phyloP scores from a whole-genome alignment of 1,284 basidiomycete species.

The Ustilago loliicola region DNA sequence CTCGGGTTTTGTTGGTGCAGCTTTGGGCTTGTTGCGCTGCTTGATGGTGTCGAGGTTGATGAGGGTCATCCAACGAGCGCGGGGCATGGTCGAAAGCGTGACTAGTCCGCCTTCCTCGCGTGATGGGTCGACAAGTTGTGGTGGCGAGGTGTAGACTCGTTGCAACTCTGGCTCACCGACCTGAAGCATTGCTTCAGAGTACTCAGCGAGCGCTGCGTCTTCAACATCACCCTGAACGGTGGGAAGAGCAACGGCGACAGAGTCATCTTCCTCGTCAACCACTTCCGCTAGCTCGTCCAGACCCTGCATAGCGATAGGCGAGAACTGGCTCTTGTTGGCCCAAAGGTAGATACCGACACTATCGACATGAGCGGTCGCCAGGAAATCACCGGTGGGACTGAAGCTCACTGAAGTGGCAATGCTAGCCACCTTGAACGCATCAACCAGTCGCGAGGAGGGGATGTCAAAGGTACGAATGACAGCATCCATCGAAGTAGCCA shows the following conservation, averaged over 20 bases:
- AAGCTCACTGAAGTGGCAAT: constrained; percentile 91
- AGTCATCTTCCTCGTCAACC: constrained; percentile 60
- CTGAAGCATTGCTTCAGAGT: constrained; percentile 73
- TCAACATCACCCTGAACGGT: constrained; percentile 54
- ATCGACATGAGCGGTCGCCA: constrained; percentile 94
- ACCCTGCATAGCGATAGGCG: constrained; percentile 84
- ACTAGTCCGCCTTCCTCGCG: constrained; percentile 71
- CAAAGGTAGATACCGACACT: constrained; percentile 94
- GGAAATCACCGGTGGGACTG: constrained; percentile 93
- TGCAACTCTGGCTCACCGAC: constrained; percentile 58
- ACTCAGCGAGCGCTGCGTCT: constrained; percentile 80
- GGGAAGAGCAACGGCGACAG: constrained; percentile 36
- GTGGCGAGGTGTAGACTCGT: constrained; percentile 57
- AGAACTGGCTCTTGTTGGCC: constrained; percentile 95
- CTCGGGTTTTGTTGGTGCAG: constrained; percentile 92
- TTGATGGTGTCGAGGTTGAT: constrained; percentile 96
- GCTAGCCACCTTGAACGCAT: constrained; percentile 90
- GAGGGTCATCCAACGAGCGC: constrained; percentile 94
- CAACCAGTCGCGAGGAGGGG: constrained; percentile 89
- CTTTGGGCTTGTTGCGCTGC: constrained; percentile 91
- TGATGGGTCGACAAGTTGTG: constrained; percentile 73
- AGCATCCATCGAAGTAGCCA: constrained; percentile 88
- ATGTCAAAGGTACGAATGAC: constrained; percentile 95
- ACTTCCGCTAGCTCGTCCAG: constrained; percentile 81
- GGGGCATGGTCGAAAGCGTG: constrained; percentile 90